A percentile compares a stretch with the other conserved stretches of the same genome.
phyloP scores from a whole-genome alignment of 2,329 filamentous ascomycete species.

The Pseudocercospora pini-densiflorae region DNA sequence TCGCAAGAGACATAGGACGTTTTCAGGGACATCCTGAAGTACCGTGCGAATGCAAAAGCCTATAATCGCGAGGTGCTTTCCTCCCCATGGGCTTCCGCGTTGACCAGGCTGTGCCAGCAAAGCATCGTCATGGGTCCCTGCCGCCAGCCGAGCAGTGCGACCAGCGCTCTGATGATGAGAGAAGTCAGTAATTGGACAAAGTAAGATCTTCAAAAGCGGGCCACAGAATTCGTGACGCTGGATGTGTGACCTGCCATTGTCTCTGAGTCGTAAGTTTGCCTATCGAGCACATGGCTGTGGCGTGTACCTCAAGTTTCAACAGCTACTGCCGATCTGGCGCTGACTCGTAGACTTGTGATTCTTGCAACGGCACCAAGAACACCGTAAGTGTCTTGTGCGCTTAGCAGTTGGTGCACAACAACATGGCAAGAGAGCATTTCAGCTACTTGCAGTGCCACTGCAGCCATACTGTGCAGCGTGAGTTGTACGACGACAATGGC shows the following conservation, averaged over 20 bases:
- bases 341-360: not conserved
- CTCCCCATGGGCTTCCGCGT: not conserved
- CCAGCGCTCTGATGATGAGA: not conserved
- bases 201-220: not conserved
- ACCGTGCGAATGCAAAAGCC: not conserved
- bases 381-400: not conserved
- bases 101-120: not conserved
- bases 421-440: not conserved
- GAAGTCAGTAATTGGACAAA: not conserved
- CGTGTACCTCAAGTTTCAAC: too few relatives aligned
- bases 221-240: not conserved
- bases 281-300: not conserved
- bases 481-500: not conserved
- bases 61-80: not conserved
- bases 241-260: not conserved
- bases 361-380: not conserved
- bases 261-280: not conserved
- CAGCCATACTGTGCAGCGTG: not conserved
- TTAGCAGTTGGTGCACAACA: not conserved
- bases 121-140: not conserved
- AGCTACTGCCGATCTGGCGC: too few relatives aligned
- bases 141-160: not conserved
- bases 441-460: not conserved
- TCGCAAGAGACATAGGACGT: not conserved
- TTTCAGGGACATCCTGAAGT: not conserved